phyloP scores from a whole-genome alignment of 2,329 filamentous ascomycete genomes.

The Nemania abortiva region DNA sequence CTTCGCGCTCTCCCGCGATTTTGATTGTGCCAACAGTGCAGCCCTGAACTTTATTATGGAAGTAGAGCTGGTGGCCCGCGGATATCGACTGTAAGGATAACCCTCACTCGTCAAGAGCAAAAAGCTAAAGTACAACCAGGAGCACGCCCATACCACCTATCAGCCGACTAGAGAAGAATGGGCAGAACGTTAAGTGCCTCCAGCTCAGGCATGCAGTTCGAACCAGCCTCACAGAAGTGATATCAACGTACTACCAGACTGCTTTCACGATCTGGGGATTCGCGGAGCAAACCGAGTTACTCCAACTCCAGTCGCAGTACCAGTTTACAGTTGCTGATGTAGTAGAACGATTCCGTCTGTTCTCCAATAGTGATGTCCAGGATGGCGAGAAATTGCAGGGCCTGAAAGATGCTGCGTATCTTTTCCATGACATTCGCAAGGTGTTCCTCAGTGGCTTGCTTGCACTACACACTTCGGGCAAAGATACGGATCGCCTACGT shows the following conservation, averaged over 20 bases:
- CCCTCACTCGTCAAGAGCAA: neutral
- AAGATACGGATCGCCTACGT: slow-evolving; percentile 78
- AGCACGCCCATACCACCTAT: slow-evolving; percentile 93
- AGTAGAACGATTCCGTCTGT: slow-evolving; percentile 74
- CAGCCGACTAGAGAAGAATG: slow-evolving; percentile 86
- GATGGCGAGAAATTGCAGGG: slow-evolving; percentile 82
- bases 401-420: slow-evolving; percentile 83
- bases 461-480: slow-evolving; percentile 84
- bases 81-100: slow-evolving; percentile 50
- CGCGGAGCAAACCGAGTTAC: slow-evolving; percentile 82
- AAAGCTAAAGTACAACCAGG: slow-evolving; percentile 59
- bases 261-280: slow-evolving; percentile 77
- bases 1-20: slow-evolving; percentile 49
- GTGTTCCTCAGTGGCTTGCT: slow-evolving; percentile 90
- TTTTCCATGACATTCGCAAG: slow-evolving; percentile 83
- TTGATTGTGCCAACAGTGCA: slow-evolving; percentile 51
- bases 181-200: slow-evolving; percentile 81
- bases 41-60: slow-evolving; percentile 54
- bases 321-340: slow-evolving; percentile 81
- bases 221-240: slow-evolving; percentile 74
- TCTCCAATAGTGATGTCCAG: slow-evolving; percentile 75
- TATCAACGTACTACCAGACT: slow-evolving; percentile 78
- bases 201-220: slow-evolving; percentile 82
- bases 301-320: slow-evolving; percentile 93
- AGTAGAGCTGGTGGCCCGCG: slow-evolving; percentile 52